Base-by-base conservation (phyloP, 208 protist genomes). In the Leishmania tropica region DNA sequence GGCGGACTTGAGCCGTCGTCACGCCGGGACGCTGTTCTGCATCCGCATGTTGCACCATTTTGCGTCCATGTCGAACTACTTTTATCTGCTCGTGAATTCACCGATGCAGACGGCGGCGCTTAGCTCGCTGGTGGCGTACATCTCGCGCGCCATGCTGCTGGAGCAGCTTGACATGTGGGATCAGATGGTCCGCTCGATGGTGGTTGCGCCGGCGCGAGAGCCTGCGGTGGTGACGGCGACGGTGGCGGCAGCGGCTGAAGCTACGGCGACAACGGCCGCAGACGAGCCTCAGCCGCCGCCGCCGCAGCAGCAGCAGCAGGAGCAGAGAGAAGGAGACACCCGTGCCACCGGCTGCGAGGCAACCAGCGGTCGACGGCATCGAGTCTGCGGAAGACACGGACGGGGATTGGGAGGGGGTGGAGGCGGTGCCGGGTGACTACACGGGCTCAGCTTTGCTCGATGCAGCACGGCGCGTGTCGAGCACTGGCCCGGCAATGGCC, bases 91-190 rank as follows among this genome's bases (percentile, higher is more conserved):
- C 17, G 89, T 90, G 7, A 89, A 84, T 72, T 95, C 94, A 48
- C 89, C 91, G 48, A 81, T 93, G 73, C 91, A 95, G 85, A 89
- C 90, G 54, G 83, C 88, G 5, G 85, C 89, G 48, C 74, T 94
- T 10, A 87, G 87, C 68, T 81, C 80, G 37, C 81, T 94, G 35
- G 77, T 88, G 54, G 67, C 67, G 71, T 92, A 88, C 81, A 90
- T 92, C 71, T 87, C 86, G 1, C 78, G 77, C 51, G 80, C 86
- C 60, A 80, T 78, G 47, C 79, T 94, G 54, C 37, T 60, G 45
- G 79, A 85, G 73, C 60, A 78, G 42, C 56, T 80, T 3, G 77
- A 83, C 76, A 75, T 40, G 76, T 93, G 87, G 87, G 85, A 91
- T 24, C 51, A 84, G 45, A 71, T 87, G 65, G 64, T 91, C 24